These are phyloP conservation scores for Themeda triandra DNA, from an alignment of 176 grass and related monocot genomes.

Conservation along the genomic window DNA sequence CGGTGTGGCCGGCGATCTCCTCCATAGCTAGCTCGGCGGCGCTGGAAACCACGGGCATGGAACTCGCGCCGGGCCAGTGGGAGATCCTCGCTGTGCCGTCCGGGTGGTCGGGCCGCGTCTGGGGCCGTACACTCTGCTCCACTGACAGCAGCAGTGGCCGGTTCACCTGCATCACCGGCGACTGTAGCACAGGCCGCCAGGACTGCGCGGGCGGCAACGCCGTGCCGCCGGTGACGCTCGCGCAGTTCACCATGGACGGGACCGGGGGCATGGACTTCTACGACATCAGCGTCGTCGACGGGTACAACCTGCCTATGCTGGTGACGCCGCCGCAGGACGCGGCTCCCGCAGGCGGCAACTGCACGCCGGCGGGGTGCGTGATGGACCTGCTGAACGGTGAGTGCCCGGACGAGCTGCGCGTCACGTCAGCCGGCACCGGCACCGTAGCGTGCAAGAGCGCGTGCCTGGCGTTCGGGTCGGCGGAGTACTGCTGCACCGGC, in stretches of 20 bases:
- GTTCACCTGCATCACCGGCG: not conserved
- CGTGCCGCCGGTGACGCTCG: constrained; percentile 56
- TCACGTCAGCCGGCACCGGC: not conserved
- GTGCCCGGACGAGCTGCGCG: constrained; percentile 61
- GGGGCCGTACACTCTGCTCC: not conserved
- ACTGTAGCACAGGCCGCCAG: not conserved
- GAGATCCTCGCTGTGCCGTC: not conserved
- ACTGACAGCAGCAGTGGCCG: not conserved
- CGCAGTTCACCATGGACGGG: constrained; percentile 62
- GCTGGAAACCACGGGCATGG: not conserved
- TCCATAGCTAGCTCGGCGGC: not conserved
- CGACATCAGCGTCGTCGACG: constrained; percentile 87
- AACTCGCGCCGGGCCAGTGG: not conserved
- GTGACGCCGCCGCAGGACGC: not conserved
- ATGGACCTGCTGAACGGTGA: not conserved
- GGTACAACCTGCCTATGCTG: constrained; percentile 58
- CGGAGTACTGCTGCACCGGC: constrained; percentile 74
- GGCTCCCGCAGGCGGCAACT: constrained; percentile 28
- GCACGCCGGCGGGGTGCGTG: constrained; percentile 48
- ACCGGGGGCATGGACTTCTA: constrained; percentile 52
- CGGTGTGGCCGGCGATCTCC: no score
- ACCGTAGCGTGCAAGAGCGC: constrained; percentile 75
- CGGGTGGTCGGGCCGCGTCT: not conserved
- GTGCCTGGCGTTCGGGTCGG: constrained; percentile 69
- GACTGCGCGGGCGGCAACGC: not conserved